Evolutionary conservation across 208 protist species (phyloP).

Genomic region (Leptomonas seymouri): DNA sequence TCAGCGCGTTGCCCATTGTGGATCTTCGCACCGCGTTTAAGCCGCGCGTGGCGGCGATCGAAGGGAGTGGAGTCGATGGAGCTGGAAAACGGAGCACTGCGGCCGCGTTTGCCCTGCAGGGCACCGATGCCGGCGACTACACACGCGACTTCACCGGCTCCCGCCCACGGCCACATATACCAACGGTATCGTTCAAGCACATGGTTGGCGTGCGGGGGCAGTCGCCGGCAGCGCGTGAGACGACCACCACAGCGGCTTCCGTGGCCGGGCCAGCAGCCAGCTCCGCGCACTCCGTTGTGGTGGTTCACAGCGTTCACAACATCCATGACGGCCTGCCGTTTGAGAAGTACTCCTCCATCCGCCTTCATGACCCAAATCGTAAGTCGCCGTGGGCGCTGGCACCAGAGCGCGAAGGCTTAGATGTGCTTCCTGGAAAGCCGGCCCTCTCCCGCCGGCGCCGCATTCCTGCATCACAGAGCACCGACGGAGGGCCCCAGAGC

Average conservation of each 20-base stretch:
- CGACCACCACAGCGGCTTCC: background rate
- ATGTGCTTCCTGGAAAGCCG: constrained; percentile 39
- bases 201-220: constrained; percentile 45
- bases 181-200: constrained; percentile 36
- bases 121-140: constrained; percentile 13
- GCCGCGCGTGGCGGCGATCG: constrained; percentile 22
- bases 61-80: background rate
- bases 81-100: background rate
- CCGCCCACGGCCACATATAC: constrained; percentile 42
- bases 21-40: constrained; percentile 65
- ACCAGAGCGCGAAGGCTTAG: constrained; percentile 36
- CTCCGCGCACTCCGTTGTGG: background rate
- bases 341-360: constrained; percentile 59
- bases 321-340: constrained; percentile 44
- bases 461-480: constrained; percentile 6
- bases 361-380: constrained; percentile 52
- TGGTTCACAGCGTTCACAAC: constrained; percentile 23
- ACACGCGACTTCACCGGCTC: constrained; percentile 33
- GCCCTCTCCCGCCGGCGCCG: constrained; percentile 36
- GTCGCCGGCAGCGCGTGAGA: constrained; percentile 13
- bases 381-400: constrained; percentile 80
- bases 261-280: background rate
- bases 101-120: constrained; percentile 9
- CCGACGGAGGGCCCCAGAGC: background rate
- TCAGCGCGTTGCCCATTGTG: constrained; percentile 42